Base-by-base conservation (phyloP, 2,329 filamentous ascomycete species). In the Arthrobotrys entomopaga region DNA sequence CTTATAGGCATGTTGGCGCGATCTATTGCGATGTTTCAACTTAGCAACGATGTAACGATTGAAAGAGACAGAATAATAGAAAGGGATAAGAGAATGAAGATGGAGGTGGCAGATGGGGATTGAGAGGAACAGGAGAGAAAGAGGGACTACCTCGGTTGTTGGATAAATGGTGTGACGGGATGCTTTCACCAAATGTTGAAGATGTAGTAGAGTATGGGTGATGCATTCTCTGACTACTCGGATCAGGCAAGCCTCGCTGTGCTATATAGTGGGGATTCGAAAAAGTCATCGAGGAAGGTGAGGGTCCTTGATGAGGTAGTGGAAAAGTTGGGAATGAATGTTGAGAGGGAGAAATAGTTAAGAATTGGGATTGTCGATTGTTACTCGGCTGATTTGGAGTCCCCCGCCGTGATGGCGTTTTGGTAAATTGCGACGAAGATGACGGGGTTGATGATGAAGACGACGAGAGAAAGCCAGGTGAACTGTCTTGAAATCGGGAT, bases 371-470 rank as follows among this genome's bases (percentile, higher is more conserved):
- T 26, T 43, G 46, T 8, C 59, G 54, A 10, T 38, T 65, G 16
- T 53, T 65, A 56, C 20, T 65, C 59, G 54, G 67, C 43, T 72
- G 67, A 40, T 65, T 72, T 34, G 67, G 67, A 19, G 67, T 72
- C 38, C 54, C 26, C 20, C 54, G 67, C 52, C 60, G 40, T 16
- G 67, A 65, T 19, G 48, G 61, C 26, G 53, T 60, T 34, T 46
- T 72, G 49, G 60, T 72, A 34, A 29, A 71, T 8, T 52, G 53
- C 13, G 67, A 72, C 15, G 67, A 72, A 42, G 67, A 72, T 1
- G 67, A 71, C 19, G 52, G 66, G 6, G 66, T 71, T 43, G 66
- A 72, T 15, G 67, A 72, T 1, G 67, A 72, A 10, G 67, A 72
- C 3, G 67, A 65, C 16, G 67, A 72, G 22, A 60, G 67, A 48